phyloP scores from a whole-genome alignment of 768 basidiomycete species.

The Leccinum broughii region DNA sequence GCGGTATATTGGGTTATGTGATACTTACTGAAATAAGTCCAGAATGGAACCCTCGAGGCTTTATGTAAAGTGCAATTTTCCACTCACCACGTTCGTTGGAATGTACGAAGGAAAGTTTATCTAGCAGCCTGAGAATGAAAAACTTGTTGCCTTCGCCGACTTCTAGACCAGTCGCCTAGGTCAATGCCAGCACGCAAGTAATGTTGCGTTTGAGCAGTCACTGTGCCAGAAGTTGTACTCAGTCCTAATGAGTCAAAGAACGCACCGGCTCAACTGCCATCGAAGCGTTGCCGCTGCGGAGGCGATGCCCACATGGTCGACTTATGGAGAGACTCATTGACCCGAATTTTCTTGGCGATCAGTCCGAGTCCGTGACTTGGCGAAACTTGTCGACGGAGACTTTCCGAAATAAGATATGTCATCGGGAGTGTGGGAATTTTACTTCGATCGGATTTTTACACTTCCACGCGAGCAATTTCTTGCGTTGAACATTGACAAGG shows the following conservation, averaged over 20 bases:
- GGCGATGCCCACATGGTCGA: too few relatives aligned
- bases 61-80: neutral
- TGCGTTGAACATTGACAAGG: neutral
- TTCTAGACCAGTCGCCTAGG: neutral
- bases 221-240: neutral
- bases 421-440: constrained; percentile 20
- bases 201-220: neutral
- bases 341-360: neutral
- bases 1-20: constrained; percentile 16
- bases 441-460: too few relatives aligned
- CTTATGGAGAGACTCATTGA: too few relatives aligned
- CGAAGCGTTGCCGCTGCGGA: too few relatives aligned
- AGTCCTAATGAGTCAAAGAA: neutral
- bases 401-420: constrained; percentile 25
- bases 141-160: neutral
- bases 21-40: neutral
- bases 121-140: neutral
- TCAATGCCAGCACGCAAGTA: neutral
- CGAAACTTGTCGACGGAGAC: constrained; percentile 2
- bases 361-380: neutral
- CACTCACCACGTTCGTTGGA: constrained; percentile 16
- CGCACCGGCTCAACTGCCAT: neutral
- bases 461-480: neutral
- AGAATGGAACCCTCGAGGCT: neutral
- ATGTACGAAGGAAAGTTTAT: constrained; percentile 1